These are phyloP conservation scores for Saturnispora ahearnii DNA, from an alignment of 805 yeast genomes.

Conservation along the genomic window DNA sequence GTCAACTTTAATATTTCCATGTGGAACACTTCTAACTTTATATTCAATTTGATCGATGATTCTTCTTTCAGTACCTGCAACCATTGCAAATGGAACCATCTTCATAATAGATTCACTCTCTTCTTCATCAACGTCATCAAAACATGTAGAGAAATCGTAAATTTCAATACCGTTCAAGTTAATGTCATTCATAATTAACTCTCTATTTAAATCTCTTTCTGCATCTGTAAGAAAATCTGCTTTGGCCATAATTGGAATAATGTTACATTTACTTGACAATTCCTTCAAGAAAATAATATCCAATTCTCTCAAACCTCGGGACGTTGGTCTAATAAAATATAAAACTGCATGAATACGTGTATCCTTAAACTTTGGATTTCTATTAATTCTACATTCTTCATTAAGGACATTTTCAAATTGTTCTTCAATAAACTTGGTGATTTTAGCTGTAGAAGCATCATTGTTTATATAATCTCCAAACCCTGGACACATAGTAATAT, in stretches of 20 bases:
- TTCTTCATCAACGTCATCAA: constrained; percentile 24
- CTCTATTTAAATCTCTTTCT: constrained; percentile 40
- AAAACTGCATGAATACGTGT: constrained; percentile 76
- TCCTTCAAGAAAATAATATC: constrained; percentile 67
- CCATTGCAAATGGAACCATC: constrained; percentile 77
- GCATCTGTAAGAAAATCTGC: constrained; percentile 60
- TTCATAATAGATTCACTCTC: constrained; percentile 18
- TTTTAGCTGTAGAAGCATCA: constrained; percentile 45
- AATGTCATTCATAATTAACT: constrained; percentile 37
- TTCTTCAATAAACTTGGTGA: constrained; percentile 64
- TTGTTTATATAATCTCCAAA: constrained; percentile 69
- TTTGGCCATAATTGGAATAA: constrained; percentile 76
- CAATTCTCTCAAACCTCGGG: constrained; percentile 52
- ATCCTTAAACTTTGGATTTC: constrained; percentile 40
- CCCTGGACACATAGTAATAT: constrained; percentile 63
- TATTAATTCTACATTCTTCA: constrained; percentile 59
- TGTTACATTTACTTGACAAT: constrained; percentile 59
- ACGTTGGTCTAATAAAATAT: constrained; percentile 71
- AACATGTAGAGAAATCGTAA: constrained; percentile 25
- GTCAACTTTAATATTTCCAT: constrained; percentile 81
- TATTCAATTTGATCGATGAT: constrained; percentile 61
- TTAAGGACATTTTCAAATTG: constrained; percentile 63
- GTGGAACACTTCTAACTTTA: constrained; percentile 72
- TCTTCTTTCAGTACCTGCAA: constrained; percentile 73
- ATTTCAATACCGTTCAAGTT: constrained; percentile 17